Conservation (phyloP, 352 stramenopile species). For the Phytophthora sp. region DNA sequence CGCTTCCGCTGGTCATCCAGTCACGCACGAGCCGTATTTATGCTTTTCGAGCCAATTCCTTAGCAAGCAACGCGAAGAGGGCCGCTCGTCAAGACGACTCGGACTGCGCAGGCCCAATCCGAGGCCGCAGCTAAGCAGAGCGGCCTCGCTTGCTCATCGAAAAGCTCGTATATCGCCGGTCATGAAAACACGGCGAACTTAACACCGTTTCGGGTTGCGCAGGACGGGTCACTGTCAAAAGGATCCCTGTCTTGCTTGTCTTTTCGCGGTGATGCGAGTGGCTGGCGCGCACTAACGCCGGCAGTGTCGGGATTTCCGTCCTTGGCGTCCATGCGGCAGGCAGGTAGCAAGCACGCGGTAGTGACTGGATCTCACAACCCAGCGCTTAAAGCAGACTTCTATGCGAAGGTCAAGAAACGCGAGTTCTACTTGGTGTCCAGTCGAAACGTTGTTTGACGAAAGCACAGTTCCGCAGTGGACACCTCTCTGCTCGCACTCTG, state of each 20-base stretch:
- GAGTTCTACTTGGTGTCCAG: neutral
- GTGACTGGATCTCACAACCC: neutral
- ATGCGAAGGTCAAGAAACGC: constrained; percentile 4
- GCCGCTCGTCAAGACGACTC: neutral
- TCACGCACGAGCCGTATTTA: constrained; percentile 19
- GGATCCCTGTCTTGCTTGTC: constrained; percentile 4
- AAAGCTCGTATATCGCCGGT: constrained; percentile 2
- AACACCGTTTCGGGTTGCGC: neutral
- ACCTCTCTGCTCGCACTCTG: too few species aligned
- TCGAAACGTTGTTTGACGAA: neutral
- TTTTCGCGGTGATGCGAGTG: constrained; percentile 5
- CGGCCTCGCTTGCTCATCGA: constrained; percentile 12
- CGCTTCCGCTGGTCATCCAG: neutral
- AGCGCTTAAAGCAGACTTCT: neutral
- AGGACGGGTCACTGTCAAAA: neutral
- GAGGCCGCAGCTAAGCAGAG: neutral
- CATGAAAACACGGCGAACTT: neutral
- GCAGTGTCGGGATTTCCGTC: neutral
- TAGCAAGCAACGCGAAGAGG: constrained; percentile 14
- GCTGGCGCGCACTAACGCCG: neutral
- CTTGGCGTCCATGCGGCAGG: too few species aligned
- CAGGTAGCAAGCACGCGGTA: too few species aligned
- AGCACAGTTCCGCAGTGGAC: too few species aligned
- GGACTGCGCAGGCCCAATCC: constrained; percentile 9
- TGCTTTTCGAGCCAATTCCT: constrained; percentile 13